These are phyloP conservation scores for Umbelopsis sp. DNA, from an alignment of 192 early-diverging fungal genomes.

Conservation along the genomic window DNA sequence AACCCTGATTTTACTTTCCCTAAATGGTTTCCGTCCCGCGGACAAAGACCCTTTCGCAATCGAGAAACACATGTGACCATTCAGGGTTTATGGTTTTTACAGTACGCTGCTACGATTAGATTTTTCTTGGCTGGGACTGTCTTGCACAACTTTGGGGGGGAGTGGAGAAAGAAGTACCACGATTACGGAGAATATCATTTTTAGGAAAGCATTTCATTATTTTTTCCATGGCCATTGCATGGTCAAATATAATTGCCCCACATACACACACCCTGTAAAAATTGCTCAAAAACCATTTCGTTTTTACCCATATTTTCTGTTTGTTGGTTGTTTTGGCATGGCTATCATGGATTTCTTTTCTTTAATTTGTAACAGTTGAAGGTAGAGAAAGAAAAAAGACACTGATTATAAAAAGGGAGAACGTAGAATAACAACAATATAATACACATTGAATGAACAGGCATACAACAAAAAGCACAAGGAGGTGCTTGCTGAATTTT, in stretches of 20 bases:
- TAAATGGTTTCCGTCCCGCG: background rate
- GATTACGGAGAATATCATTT: slow-evolving; percentile 9
- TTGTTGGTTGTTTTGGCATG: too few relatives aligned
- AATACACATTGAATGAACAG: background rate
- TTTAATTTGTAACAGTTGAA: too few relatives aligned
- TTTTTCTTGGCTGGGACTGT: slow-evolving; percentile 18
- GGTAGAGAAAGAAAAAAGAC: background rate
- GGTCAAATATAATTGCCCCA: too few relatives aligned
- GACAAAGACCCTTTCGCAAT: slow-evolving; percentile 5
- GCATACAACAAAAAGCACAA: background rate
- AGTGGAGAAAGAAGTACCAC: background rate
- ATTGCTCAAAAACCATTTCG: too few relatives aligned
- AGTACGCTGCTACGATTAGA: too few relatives aligned
- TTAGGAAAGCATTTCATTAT: background rate
- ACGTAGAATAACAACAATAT: background rate
- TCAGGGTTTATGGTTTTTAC: slow-evolving; percentile 9
- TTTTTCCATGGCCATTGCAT: too few relatives aligned
- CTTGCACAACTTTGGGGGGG: slow-evolving; percentile 1
- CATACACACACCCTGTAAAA: too few relatives aligned
- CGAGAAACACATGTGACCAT: slow-evolving; percentile 9
- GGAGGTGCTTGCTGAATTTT: too few relatives aligned
- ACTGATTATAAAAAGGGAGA: background rate
- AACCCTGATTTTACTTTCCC: slow-evolving; percentile 11
- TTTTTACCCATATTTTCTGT: too few relatives aligned
- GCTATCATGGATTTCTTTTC: too few relatives aligned